phyloP scores from a whole-genome alignment of 768 basidiomycete genomes.

The Porpolomopsis calyptriformis region DNA sequence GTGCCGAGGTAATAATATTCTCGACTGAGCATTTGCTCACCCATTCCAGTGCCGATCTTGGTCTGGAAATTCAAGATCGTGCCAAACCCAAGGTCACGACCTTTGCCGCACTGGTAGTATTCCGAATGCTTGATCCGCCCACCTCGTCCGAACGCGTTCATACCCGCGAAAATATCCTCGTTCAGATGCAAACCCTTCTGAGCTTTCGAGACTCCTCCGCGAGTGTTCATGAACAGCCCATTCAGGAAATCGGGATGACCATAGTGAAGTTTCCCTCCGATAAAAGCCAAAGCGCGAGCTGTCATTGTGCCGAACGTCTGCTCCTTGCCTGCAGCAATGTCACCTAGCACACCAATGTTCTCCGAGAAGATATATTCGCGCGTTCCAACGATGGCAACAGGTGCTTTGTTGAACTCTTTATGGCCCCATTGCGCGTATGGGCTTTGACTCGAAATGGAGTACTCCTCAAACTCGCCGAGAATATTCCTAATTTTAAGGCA shows the following conservation, averaged over 20 bases:
- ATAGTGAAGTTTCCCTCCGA: slow-evolving; percentile 97
- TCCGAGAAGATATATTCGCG: slow-evolving; percentile 99
- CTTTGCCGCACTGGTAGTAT: slow-evolving; percentile 99
- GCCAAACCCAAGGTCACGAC: slow-evolving; percentile 97
- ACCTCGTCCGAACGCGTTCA: slow-evolving; percentile 97
- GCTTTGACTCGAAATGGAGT: slow-evolving; percentile 78
- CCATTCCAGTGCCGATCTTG: slow-evolving; percentile 99
- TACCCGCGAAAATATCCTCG: slow-evolving; percentile 99
- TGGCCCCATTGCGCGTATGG: slow-evolving; percentile 96
- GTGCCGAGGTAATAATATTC: slow-evolving; percentile 99
- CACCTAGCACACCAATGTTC: slow-evolving; percentile 97
- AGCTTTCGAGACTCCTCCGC: slow-evolving; percentile 97
- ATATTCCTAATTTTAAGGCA: slow-evolving; percentile 98
- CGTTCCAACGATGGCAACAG: slow-evolving; percentile 96
- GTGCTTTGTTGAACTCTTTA: slow-evolving; percentile 81
- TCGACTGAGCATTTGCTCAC: slow-evolving; percentile 98
- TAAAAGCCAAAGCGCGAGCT: slow-evolving; percentile 89
- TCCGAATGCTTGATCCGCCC: slow-evolving; percentile 99
- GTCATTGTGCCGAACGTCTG: slow-evolving; percentile 99
- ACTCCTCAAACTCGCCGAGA: slow-evolving; percentile 96
- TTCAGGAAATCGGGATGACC: slow-evolving; percentile 99
- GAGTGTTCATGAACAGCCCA: slow-evolving; percentile 95
- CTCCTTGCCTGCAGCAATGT: slow-evolving; percentile 98
- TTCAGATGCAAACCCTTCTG: slow-evolving; percentile 98
- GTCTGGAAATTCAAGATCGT: slow-evolving; percentile 99